Conservation (phyloP, 306 rosid genomes). For the Glycine tomentella region DNA sequence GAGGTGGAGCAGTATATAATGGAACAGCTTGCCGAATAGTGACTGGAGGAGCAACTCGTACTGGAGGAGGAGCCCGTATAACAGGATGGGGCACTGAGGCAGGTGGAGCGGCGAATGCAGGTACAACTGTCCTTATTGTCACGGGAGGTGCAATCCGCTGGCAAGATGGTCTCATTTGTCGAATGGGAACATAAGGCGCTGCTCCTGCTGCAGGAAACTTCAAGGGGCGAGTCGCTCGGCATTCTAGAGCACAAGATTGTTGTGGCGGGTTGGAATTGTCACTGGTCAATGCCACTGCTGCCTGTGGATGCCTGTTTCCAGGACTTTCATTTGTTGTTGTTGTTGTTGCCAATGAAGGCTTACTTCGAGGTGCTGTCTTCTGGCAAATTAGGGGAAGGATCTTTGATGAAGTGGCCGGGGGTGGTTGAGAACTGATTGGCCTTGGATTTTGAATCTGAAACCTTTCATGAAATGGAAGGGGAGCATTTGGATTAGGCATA, state of each 20-base stretch:
- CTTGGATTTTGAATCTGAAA: slow-evolving; percentile 73
- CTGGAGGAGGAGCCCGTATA: slow-evolving; percentile 61
- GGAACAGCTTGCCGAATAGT: slow-evolving; percentile 83
- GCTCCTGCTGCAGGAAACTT: slow-evolving; percentile 86
- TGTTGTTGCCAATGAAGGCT: slow-evolving; percentile 50
- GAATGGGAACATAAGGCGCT: slow-evolving; percentile 80
- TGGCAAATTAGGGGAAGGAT: slow-evolving; percentile 92
- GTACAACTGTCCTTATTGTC: slow-evolving; percentile 74
- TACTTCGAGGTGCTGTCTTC: slow-evolving; percentile 61
- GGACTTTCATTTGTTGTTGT: slow-evolving; percentile 54
- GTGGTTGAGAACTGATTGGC: slow-evolving; percentile 82
- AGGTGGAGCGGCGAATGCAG: slow-evolving; percentile 87
- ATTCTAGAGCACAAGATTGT: slow-evolving; percentile 60
- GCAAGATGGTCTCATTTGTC: slow-evolving; percentile 78
- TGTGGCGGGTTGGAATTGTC: slow-evolving; percentile 53
- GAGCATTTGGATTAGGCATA: slow-evolving; percentile 70
- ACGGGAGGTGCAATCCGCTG: slow-evolving; percentile 87
- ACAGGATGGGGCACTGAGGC: slow-evolving; percentile 53
- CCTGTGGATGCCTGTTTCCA: slow-evolving; percentile 54
- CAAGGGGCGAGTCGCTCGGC: slow-evolving; percentile 57
- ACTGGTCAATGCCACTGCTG: slow-evolving; percentile 39
- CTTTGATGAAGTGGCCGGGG: slow-evolving; percentile 72
- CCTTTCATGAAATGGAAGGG: slow-evolving; percentile 74
- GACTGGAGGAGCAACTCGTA: slow-evolving; percentile 77
- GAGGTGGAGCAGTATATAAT: slow-evolving; percentile 75